Percentiles rank a stretch among this genome's conserved stretches.
Conservation (phyloP, 768 basidiomycete genomes). For the Sarcodon sp. region DNA sequence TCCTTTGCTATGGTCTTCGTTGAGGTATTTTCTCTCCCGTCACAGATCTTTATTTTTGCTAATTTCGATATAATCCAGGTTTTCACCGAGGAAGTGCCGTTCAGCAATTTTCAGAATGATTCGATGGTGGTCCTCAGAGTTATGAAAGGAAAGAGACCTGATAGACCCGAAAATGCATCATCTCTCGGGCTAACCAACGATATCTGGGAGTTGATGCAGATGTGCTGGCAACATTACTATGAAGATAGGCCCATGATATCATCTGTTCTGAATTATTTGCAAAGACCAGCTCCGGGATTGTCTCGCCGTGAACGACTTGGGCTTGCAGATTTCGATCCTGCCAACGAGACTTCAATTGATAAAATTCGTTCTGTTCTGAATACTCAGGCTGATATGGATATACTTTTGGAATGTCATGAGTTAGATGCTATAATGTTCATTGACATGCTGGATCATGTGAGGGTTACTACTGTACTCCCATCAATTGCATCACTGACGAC, state of each 20-base stretch:
- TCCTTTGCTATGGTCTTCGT: not conserved
- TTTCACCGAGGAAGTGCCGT: not conserved
- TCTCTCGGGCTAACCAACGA: not conserved
- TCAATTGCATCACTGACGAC: too few relatives aligned
- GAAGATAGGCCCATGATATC: not conserved
- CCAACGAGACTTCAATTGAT: too few relatives aligned
- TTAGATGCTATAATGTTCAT: too few relatives aligned
- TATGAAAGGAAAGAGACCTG: not conserved
- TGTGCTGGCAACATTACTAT: not conserved
- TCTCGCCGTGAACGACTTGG: too few relatives aligned
- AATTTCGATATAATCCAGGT: not conserved
- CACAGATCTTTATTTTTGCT: too few relatives aligned
- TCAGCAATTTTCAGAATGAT: not conserved
- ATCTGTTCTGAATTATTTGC: not conserved
- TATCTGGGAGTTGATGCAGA: not conserved
- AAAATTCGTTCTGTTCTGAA: too few relatives aligned
- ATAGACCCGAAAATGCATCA: not conserved
- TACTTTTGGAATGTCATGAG: too few relatives aligned
- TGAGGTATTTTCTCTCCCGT: not conserved
- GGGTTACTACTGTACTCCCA: too few relatives aligned
- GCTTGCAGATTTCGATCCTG: too few relatives aligned
- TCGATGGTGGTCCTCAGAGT: not conserved
- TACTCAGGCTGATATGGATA: too few relatives aligned
- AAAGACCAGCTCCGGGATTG: not conserved
- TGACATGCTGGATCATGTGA: too few relatives aligned